These are phyloP conservation scores for Colletotrichum sansevieriae DNA, from an alignment of 2,329 filamentous ascomycete species.

Conservation along the genomic window DNA sequence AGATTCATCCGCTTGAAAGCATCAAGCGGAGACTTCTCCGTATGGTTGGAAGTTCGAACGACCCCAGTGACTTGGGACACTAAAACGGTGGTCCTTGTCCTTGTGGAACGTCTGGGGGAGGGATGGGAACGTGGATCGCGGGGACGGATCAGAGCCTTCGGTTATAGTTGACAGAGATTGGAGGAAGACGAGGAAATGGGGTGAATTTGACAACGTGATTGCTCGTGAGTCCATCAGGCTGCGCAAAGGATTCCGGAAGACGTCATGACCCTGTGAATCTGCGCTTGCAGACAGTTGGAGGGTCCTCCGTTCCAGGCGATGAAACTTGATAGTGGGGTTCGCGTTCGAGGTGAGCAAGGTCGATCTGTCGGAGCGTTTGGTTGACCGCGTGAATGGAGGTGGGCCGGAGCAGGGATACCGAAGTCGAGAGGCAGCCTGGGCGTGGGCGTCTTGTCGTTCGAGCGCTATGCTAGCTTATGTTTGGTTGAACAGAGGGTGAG, in stretches of 20 bases:
- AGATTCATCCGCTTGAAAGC: background rate
- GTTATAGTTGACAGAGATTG: background rate
- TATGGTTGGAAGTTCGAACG: background rate
- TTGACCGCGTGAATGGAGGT: too few relatives aligned
- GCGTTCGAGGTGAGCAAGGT: too few relatives aligned
- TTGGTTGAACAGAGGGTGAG: background rate
- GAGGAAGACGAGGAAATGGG: background rate
- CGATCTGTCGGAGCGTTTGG: too few relatives aligned
- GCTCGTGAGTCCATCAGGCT: background rate
- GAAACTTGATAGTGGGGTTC: too few relatives aligned
- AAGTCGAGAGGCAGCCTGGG: background rate
- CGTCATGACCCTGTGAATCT: constrained; percentile 13
- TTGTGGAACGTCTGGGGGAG: constrained; percentile 11
- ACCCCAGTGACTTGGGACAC: constrained; percentile 6
- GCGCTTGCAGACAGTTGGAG: background rate
- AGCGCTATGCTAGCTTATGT: background rate
- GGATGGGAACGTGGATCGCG: constrained; percentile 15
- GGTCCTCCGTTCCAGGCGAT: too few relatives aligned
- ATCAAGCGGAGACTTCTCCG: constrained; percentile 12
- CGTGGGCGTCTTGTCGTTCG: background rate
- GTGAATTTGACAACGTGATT: background rate
- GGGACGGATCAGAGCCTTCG: background rate
- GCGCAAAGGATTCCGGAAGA: constrained; percentile 17
- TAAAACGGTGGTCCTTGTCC: background rate
- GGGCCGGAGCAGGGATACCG: too few relatives aligned